Evolutionary conservation across 2,329 filamentous ascomycete species (phyloP).

Genomic region (Talaromyces sp.): DNA sequence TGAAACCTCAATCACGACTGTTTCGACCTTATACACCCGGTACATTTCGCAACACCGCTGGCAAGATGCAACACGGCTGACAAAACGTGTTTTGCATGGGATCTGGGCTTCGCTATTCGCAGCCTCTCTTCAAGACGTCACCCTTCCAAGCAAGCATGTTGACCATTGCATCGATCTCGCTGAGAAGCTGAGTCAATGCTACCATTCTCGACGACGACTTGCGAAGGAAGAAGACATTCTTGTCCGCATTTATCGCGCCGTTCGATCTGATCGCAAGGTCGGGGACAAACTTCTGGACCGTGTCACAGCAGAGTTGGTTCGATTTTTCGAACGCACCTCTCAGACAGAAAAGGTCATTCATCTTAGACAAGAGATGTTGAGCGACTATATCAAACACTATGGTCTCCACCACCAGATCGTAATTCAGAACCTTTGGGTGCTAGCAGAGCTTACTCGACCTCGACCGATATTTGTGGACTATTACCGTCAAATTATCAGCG

Average conservation of each 20-base stretch:
- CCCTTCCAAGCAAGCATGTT: conserved; percentile 36
- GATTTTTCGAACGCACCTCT: conserved; percentile 22
- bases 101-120: conserved; percentile 45
- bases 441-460: conserved; percentile 31
- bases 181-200: conserved; percentile 42
- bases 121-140: conserved; percentile 39
- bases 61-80: conserved; percentile 41
- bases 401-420: conserved; percentile 29
- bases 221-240: conserved; percentile 32
- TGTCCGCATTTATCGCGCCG: conserved; percentile 29
- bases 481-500: conserved; percentile 31
- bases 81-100: conserved; percentile 39
- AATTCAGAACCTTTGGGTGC: conserved; percentile 29
- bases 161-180: conserved; percentile 45
- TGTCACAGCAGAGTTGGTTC: conserved; percentile 23
- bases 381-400: conserved; percentile 31
- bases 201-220: conserved; percentile 31
- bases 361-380: conserved; percentile 33
- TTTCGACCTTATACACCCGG: conserved; percentile 33
- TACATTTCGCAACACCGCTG: conserved; percentile 45
- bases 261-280: conserved; percentile 21
- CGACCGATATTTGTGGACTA: conserved; percentile 33
- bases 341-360: conserved; percentile 32
- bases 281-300: conserved; percentile 26
- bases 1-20: conserved; percentile 35